Base-by-base conservation (phyloP, 345 rosid genomes). In the Brassica nigra region DNA sequence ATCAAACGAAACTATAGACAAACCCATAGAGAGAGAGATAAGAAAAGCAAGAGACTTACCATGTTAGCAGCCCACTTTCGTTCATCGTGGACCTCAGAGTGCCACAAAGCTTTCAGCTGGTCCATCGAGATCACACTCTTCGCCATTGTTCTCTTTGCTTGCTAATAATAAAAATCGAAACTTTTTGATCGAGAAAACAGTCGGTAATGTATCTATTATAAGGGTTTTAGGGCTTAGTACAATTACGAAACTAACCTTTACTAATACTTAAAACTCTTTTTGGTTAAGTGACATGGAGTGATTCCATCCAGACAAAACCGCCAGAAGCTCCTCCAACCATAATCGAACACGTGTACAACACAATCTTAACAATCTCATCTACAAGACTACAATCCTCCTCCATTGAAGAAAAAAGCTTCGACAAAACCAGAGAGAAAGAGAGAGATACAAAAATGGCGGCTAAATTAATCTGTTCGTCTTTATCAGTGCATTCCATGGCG, bases 51-150 rank as follows among this genome's bases (percentile, higher is more conserved):
- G 27, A 78, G 23, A 39, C 14, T 49, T 9, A 90, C 98, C 93
- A 80, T 61, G 85, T 93, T 93, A 79, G 33, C 77, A 8, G 88
- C 93, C 97, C 93, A 90, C 36, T 88, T 89, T 80, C 87, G 90
- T 58, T 91, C 98, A 30, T 91, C 91, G 69, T 90, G 80, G 16
- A 89, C 80, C 82, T 93, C 90, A 69, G 92, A 90, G 37, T 81
- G 84, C 89, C 84, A 91, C 54, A 88, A 64, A 37, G 88, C 84
- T 84, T 89, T 90, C 6, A 90, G 73, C 76, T 84, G 85, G 1
- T 90, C 90, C 11, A 89, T 42, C 11, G 93, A 90, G 18, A 87
- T 39, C 49, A 33, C 37, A 34, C 72, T 31, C 37, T 79, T 85
- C 70, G 83, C 97, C 97, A 91, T 93, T 63, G 86, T 68, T 76